These are phyloP conservation scores for Aspergillus bombycis DNA, from an alignment of 2,329 filamentous ascomycete genomes.

Conservation along the genomic window DNA sequence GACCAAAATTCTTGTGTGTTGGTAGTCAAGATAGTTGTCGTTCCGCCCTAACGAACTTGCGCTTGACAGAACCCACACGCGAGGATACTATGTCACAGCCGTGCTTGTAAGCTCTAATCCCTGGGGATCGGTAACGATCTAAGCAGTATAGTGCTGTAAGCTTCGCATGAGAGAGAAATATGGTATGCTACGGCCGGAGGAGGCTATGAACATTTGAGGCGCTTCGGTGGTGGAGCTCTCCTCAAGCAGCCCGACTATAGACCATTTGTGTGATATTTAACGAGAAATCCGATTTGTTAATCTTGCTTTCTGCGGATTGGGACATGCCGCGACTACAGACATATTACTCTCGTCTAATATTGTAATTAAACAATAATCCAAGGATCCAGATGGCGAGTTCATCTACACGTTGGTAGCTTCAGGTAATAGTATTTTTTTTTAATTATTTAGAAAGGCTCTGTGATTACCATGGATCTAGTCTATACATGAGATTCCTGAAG, in stretches of 20 bases:
- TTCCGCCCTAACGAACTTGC: too few species aligned
- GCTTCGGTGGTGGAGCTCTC: background rate
- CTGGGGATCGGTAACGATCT: background rate
- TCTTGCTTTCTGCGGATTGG: background rate
- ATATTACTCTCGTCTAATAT: background rate
- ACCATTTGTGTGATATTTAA: background rate
- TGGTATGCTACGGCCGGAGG: background rate
- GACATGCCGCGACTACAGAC: too few species aligned
- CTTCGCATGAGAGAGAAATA: background rate
- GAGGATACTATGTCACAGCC: too few species aligned
- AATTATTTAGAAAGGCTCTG: rapidly evolving
- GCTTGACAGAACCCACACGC: too few species aligned
- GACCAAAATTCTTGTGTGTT: too few species aligned
- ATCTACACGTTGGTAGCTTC: background rate
- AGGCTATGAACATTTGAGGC: background rate
- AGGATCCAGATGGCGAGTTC: background rate
- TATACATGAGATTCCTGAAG: conserved; percentile 6
- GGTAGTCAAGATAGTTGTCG: too few species aligned
- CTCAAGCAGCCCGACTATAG: background rate
- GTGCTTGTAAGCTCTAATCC: too few species aligned
- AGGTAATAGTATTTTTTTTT: rapidly evolving
- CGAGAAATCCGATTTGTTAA: background rate
- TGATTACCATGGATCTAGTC: too few species aligned
- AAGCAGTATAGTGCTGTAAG: background rate
- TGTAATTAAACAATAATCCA: background rate